These are phyloP conservation scores for Diaporthe humulicola DNA, from an alignment of 2,329 filamentous ascomycete species.

Conservation along the genomic window DNA sequence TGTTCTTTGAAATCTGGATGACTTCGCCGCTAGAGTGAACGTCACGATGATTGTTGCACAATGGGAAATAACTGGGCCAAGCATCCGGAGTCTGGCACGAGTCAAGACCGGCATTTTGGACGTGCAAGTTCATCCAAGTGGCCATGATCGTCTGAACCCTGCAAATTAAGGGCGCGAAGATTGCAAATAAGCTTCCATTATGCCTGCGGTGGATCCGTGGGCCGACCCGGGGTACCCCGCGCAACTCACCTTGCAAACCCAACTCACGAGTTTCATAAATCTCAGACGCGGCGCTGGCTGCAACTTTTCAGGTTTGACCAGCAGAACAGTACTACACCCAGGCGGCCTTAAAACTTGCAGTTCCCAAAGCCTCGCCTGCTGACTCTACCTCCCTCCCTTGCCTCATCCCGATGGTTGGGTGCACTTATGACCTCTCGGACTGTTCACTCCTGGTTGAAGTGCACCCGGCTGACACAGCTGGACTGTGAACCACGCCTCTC, in stretches of 20 bases:
- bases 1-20: neutral
- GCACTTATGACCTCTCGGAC: neutral
- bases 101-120: neutral
- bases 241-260: constrained; percentile 20
- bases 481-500: constrained; percentile 9
- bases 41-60: neutral
- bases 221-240: neutral
- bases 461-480: constrained; percentile 25
- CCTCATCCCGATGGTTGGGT: neutral
- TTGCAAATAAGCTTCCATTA: constrained; percentile 26
- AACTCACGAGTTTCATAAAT: constrained; percentile 12
- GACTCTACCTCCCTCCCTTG: neutral
- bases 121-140: constrained; percentile 15
- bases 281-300: constrained; percentile 25
- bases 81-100: neutral
- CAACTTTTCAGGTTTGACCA: constrained; percentile 20
- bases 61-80: neutral
- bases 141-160: constrained; percentile 7
- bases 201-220: constrained; percentile 1
- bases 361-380: neutral
- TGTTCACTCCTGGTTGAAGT: neutral
- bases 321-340: neutral
- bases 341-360: neutral
- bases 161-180: constrained; percentile 15
- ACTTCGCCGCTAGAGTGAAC: neutral